Base-by-base conservation (phyloP, 2,329 filamentous ascomycete species). In the Penicillium sp. region DNA sequence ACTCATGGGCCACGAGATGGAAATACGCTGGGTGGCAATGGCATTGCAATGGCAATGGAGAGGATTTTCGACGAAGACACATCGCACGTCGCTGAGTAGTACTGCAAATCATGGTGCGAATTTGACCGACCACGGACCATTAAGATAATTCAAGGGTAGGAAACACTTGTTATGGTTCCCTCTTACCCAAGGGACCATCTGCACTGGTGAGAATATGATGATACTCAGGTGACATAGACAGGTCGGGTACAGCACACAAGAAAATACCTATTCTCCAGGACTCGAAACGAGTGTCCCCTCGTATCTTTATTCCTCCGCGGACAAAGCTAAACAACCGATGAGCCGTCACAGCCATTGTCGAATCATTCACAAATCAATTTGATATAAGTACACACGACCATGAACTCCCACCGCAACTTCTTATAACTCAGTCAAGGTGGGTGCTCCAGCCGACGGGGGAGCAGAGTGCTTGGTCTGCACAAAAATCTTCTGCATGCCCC, bases 401-500 rank as follows among this genome's bases (percentile, higher is more conserved):
- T 6, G 7, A 15, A 11, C 5, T 17, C n/a, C 31, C 12, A 6
- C 11, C 8, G 25, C 1, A 31, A 35, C 2, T 31, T 20, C 17
- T 63, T 55, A 66, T 41, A 72, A 31, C 47, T 65, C 81, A 35
- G 80, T 86, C 71, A 87, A 73, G 47, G 70, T 64, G 1, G 86
- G 86, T 49, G 79, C 79, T 6, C 82, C 84, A 38, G 74, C 57
- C 5, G 77, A 77, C 10, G 83, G 77, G 22, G 84, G 82, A 58
- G 74, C 76, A 20, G 83, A 86, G 71, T 84, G 84, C 66, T 76
- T 83, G 1, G 86, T 88, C 78, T 86, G 74, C 11, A 87, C 82
- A 72, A 83, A 96, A 1, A 95, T 84, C 82, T 96, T 96, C 75
- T 96, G 91, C 82, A 96, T 90, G 61, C 90, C 83, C 69, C 80